Evolutionary conservation across 495 filamentous ascomycete species (phyloP).

Genomic region (Trichoderma virens): DNA sequence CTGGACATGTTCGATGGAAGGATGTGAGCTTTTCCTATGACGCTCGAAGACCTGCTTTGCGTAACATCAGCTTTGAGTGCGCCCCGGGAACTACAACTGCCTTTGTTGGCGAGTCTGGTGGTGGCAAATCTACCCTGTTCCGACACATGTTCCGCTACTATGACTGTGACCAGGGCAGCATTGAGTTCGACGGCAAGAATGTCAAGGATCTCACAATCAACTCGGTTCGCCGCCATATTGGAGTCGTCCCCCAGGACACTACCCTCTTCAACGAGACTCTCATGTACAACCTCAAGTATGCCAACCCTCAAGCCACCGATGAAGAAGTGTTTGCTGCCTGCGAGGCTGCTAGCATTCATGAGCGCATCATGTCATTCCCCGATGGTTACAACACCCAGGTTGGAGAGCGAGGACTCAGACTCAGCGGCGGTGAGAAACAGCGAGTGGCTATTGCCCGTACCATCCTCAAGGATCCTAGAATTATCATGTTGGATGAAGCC

Average conservation of each 20-base stretch:
- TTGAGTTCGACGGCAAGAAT: conserved; percentile 76
- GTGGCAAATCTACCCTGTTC: conserved; percentile 97
- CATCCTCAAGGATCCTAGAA: conserved; percentile 89
- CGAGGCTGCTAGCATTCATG: conserved; percentile 86
- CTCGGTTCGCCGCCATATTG: conserved; percentile 81
- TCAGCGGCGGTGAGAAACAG: conserved; percentile 95
- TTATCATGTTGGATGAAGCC: conserved; percentile 94
- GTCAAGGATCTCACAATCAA: conserved; percentile 85
- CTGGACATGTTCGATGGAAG: conserved; percentile 75
- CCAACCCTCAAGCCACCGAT: conserved; percentile 75
- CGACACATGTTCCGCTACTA: conserved; percentile 94
- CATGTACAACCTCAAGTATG: conserved; percentile 95
- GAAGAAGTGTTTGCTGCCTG: conserved; percentile 88
- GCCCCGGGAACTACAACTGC: conserved; percentile 88
- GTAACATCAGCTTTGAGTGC: conserved; percentile 73
- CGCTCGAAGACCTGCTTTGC: conserved; percentile 73
- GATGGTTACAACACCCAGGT: conserved; percentile 90
- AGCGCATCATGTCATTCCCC: conserved; percentile 88
- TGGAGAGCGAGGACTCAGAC: conserved; percentile 84
- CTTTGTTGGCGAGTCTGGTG: conserved; percentile 90
- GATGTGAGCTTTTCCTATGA: conserved; percentile 91
- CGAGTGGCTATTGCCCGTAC: conserved; percentile 94
- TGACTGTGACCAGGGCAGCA: conserved; percentile 67
- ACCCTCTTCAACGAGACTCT: conserved; percentile 93
- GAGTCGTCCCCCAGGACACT: conserved; percentile 95